Evolutionary conservation across 1,284 basidiomycete genomes (phyloP), one percentile per base, ranked within the genome.

Genomic region (Heterobasidion annosum): DNA sequence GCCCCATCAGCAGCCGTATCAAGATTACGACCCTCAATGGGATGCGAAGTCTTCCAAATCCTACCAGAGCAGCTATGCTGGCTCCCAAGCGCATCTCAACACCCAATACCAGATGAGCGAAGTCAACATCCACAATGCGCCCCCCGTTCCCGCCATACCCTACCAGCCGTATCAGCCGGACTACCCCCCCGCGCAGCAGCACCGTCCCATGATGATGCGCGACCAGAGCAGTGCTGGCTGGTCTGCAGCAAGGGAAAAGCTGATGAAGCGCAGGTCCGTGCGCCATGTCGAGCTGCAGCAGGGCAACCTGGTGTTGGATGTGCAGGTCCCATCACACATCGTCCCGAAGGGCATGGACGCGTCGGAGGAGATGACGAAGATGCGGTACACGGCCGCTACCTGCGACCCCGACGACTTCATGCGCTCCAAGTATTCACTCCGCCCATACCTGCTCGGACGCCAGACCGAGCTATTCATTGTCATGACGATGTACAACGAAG

Each of bases 401-500:
- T 94, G 91, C 66, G 94, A 98, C 68, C 94, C 94, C 3, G 93
- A 98, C 58, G 81, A 91, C 47, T 93, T 93, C 68, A 83, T 84
- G 79, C 68, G 75, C 34, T 78, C 78, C 53, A 84, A 85, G 58
- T 95, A 93, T 69, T 83, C 87, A 1, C 78, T 97, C 13, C 76
- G 93, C 19, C 93, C 85, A n/a, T 93, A 87, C 68, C 78, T 96
- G 1, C 84, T 84, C 63, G 83, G 85, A 19, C 85, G 94, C 46
- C 81, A 85, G 59, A 98, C 95, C 0, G 95, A 98, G 71, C 77
- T 98, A 7, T 91, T 98, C 67, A 94, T 98, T 63, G 91, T 93
- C 51, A 91, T 93, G 88, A 93, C 91, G 47, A 93, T 93, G 88
- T 93, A 98, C 72, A 98, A 98, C 68, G 95, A 98, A 71, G 91